phyloP scores from a whole-genome alignment of 2,329 filamentous ascomycete genomes.

The Talaromyces funiculosus region DNA sequence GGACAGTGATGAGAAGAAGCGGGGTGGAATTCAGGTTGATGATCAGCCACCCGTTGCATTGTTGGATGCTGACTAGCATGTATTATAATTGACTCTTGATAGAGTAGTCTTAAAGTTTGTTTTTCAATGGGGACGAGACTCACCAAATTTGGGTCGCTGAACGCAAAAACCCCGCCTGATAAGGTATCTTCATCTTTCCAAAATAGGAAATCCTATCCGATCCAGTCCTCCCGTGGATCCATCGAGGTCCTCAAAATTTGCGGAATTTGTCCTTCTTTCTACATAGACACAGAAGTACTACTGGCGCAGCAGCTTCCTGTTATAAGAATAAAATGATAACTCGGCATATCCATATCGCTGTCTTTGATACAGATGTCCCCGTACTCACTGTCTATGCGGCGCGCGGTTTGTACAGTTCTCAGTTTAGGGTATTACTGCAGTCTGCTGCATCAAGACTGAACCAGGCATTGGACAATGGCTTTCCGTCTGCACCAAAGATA shows the following conservation, averaged over 20 bases:
- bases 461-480: background rate
- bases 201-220: slow-evolving; percentile 13
- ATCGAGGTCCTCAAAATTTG: background rate
- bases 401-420: slow-evolving; percentile 33
- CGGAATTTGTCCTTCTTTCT: background rate
- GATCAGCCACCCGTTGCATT: slow-evolving; percentile 69
- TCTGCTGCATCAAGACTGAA: slow-evolving; percentile 26
- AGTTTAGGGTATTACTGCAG: slow-evolving; percentile 29
- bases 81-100: background rate
- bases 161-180: slow-evolving; percentile 3
- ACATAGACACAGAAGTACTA: background rate
- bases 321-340: background rate
- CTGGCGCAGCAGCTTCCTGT: background rate
- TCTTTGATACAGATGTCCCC: slow-evolving; percentile 34
- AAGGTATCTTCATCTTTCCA: slow-evolving; percentile 7
- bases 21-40: slow-evolving; percentile 83
- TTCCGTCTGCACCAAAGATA: slow-evolving; percentile 12
- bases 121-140: background rate
- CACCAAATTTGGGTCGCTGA: too few relatives aligned
- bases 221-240: background rate
- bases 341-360: slow-evolving; percentile 28
- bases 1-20: slow-evolving; percentile 77
- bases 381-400: slow-evolving; percentile 27
- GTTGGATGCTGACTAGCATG: slow-evolving; percentile 65
- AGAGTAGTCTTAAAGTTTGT: background rate